phyloP scores from a whole-genome alignment of 169 alveolate species.

The Sarcocystis neurona region DNA sequence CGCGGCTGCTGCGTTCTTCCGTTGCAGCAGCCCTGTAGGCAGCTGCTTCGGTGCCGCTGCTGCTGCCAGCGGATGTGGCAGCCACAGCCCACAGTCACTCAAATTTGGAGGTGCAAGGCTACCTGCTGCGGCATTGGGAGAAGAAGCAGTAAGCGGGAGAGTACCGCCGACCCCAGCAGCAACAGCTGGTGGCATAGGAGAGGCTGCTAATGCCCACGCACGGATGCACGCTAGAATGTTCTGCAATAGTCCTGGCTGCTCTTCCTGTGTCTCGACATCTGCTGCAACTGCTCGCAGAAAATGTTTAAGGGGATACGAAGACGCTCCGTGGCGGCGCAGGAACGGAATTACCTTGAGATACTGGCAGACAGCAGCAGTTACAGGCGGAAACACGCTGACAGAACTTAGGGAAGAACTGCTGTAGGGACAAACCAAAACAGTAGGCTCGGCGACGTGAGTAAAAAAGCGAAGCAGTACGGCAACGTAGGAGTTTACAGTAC shows the following conservation, averaged over 20 bases:
- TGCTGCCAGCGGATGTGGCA: background rate
- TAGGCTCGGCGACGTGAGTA: no score
- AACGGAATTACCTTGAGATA: slow-evolving; percentile 31
- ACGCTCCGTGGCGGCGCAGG: slow-evolving; percentile 43
- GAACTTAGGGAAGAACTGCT: background rate
- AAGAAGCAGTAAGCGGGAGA: no score
- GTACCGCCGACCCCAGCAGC: no score
- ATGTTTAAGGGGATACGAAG: background rate
- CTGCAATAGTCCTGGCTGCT: slow-evolving; percentile 36
- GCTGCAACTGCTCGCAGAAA: slow-evolving; percentile 22
- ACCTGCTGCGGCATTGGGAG: background rate
- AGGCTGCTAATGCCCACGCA: background rate
- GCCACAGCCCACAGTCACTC: background rate
- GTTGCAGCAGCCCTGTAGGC: background rate
- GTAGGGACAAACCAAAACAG: background rate
- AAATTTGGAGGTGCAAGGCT: background rate
- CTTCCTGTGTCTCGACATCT: slow-evolving; percentile 50
- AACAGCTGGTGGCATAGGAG: no score
- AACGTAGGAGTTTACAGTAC: no score
- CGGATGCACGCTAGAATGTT: slow-evolving; percentile 16
- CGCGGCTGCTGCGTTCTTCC: no score
- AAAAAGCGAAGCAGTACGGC: no score
- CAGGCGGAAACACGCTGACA: background rate
- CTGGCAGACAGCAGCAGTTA: slow-evolving; percentile 4
- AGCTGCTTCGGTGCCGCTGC: slow-evolving; percentile 7